phyloP scores from a whole-genome alignment of 371 early-diverging fungal species.

The Mortierella sp. region DNA sequence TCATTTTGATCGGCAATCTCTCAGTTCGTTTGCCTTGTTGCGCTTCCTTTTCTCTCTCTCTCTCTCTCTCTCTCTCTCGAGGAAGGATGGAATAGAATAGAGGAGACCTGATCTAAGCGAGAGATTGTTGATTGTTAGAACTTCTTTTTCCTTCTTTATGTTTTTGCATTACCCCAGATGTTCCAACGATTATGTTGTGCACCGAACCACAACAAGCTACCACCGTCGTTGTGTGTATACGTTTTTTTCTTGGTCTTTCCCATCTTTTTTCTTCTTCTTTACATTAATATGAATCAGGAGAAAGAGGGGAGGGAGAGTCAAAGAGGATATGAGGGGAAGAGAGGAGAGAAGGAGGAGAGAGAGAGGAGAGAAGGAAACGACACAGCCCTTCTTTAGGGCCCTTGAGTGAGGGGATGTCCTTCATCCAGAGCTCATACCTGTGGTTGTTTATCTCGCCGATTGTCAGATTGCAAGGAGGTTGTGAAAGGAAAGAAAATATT shows the following conservation, averaged over 20 bases:
- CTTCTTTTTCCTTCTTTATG: too few species aligned
- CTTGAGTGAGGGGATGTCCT: not conserved
- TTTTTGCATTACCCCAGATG: not conserved
- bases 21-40: not conserved
- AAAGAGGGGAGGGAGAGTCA: not conserved
- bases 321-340: not conserved
- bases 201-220: constrained; percentile 1
- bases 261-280: not conserved
- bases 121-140: not conserved
- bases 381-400: not conserved
- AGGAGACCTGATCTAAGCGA: not conserved
- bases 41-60: not conserved
- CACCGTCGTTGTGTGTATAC: not conserved
- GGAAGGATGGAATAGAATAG: not conserved
- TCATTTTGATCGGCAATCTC: not conserved
- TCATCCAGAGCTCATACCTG: not conserved
- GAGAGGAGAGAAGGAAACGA: not conserved
- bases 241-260: not conserved
- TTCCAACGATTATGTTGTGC: not conserved
- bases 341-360: not conserved
- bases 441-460: not conserved
- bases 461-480: not conserved
- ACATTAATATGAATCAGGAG: not conserved
- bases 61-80: not conserved
- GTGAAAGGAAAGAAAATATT: not conserved